Conservation (phyloP, 495 filamentous ascomycete species). For the Cercophora newfieldiana region DNA sequence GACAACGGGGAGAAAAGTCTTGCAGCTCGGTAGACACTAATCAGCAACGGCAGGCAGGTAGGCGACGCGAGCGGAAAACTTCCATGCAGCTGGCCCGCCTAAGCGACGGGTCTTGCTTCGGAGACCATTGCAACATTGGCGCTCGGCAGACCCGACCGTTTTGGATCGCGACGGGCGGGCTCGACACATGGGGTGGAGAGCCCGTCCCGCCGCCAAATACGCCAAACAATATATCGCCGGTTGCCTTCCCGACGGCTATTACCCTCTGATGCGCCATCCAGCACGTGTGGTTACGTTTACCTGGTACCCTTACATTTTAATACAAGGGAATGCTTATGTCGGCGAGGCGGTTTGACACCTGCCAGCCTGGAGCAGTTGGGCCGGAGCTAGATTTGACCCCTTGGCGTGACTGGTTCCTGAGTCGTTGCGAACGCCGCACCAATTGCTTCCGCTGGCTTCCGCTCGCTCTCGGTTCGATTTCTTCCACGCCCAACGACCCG, state of each 20-base stretch:
- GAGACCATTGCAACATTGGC: background rate
- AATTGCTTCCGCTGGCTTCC: too few species aligned
- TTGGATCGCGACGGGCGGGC: background rate
- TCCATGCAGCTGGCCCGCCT: constrained; percentile 11
- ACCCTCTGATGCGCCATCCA: background rate
- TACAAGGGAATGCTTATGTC: background rate
- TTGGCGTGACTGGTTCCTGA: background rate
- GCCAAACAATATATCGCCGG: background rate
- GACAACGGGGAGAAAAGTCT: background rate
- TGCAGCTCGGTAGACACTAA: background rate
- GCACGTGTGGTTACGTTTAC: background rate
- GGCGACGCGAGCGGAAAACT: background rate
- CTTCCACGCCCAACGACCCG: background rate
- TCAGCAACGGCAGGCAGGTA: background rate
- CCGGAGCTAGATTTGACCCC: background rate
- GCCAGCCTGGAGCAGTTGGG: background rate
- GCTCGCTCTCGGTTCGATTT: background rate
- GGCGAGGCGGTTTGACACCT: background rate
- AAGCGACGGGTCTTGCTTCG: constrained; percentile 14
- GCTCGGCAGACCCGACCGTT: constrained; percentile 4
- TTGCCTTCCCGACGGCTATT: constrained; percentile 7
- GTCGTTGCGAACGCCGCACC: background rate
- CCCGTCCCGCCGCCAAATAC: background rate
- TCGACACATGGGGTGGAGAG: background rate
- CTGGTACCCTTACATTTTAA: background rate